These are phyloP conservation scores for Pleurotus tuber-regium DNA, from an alignment of 768 basidiomycete genomes.

Conservation along the genomic window DNA sequence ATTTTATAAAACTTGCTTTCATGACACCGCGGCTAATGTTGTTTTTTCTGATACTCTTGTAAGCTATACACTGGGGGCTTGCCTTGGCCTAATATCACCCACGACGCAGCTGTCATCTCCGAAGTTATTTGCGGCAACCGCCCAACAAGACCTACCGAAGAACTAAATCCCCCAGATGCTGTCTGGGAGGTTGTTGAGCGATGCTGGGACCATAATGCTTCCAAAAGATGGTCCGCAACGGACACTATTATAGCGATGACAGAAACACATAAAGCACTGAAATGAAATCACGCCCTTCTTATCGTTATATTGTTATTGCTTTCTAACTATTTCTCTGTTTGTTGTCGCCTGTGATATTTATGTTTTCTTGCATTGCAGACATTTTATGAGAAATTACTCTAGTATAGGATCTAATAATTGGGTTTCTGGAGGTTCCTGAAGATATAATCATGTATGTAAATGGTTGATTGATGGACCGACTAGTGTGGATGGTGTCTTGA, in stretches of 20 bases:
- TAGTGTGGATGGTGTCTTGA: no score
- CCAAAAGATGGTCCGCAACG: constrained; percentile 1
- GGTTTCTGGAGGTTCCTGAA: no score
- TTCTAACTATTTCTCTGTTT: no score
- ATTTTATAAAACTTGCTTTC: neutral
- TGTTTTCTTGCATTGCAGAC: no score
- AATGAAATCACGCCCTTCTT: no score
- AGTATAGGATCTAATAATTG: no score
- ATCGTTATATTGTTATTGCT: no score
- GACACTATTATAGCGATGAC: neutral
- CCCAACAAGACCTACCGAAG: neutral
- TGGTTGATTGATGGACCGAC: no score
- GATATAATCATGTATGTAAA: no score
- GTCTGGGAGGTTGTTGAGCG: constrained; percentile 8
- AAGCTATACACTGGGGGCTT: neutral
- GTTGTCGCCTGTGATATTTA: no score
- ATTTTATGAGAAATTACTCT: no score
- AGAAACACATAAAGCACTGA: no score
- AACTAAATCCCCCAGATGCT: neutral
- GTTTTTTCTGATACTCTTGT: neutral
- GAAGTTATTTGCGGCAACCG: constrained; percentile 1
- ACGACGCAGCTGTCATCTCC: neutral
- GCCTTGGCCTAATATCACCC: constrained; percentile 1
- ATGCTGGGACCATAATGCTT: constrained; percentile 2
- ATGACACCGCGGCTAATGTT: neutral